These are phyloP conservation scores for Exophiala viscosa DNA, from an alignment of 2,329 filamentous ascomycete genomes.

Conservation along the genomic window DNA sequence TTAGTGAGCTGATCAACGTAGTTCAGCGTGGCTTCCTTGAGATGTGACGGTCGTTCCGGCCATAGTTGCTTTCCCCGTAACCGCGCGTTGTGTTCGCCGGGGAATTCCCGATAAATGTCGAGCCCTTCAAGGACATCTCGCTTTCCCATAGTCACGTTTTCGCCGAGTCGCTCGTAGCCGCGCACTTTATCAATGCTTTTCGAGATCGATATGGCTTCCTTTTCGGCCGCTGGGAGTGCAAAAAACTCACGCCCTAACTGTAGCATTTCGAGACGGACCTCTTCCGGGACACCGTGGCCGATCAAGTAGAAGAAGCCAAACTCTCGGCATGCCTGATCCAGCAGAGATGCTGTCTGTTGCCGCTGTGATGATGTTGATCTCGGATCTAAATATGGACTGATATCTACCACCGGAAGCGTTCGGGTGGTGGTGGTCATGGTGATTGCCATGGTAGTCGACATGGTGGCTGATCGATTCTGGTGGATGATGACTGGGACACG, in stretches of 20 bases:
- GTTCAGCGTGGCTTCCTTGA: neutral
- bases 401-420: constrained; percentile 2
- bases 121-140: constrained; percentile 7
- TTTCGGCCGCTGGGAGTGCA: constrained; percentile 3
- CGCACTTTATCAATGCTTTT: constrained; percentile 8
- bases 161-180: constrained; percentile 6
- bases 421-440: neutral
- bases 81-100: neutral
- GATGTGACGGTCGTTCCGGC: neutral
- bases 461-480: neutral
- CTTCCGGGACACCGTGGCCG: constrained; percentile 33
- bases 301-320: constrained; percentile 41
- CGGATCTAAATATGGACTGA: constrained; percentile 3
- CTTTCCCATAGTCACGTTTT: constrained; percentile 7
- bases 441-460: neutral
- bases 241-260: constrained; percentile 33
- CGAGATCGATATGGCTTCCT: constrained; percentile 7
- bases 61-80: constrained; percentile 4
- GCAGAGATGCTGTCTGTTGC: neutral
- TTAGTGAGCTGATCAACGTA: neutral
- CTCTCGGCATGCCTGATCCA: constrained; percentile 6
- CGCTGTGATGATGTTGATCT: neutral
- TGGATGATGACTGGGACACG: neutral
- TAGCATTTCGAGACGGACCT: constrained; percentile 33
- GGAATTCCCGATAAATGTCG: constrained; percentile 8